These are phyloP conservation scores for Cronartium ribicola DNA, from an alignment of 1,284 basidiomycete species.

Conservation along the genomic window DNA sequence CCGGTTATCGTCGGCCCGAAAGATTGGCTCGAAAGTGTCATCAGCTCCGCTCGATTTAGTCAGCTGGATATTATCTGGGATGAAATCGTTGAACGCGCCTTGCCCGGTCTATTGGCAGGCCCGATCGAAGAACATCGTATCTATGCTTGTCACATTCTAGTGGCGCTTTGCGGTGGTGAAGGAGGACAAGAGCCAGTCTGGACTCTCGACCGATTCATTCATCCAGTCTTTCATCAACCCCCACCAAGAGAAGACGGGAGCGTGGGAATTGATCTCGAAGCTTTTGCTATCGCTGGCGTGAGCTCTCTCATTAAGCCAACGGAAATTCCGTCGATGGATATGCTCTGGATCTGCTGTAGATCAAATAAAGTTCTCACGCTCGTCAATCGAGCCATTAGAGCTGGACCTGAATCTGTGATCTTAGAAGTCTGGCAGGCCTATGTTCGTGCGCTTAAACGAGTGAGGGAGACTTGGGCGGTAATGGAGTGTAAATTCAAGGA, in stretches of 20 bases:
- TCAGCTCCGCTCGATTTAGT: slow-evolving; percentile 8
- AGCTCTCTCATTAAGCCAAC: slow-evolving; percentile 6
- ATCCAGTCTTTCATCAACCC: slow-evolving; percentile 32
- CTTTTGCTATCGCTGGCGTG: neutral
- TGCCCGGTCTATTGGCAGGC: slow-evolving; percentile 18
- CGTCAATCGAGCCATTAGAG: slow-evolving; percentile 18
- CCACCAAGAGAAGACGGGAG: slow-evolving; percentile 8
- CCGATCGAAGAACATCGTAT: slow-evolving; percentile 24
- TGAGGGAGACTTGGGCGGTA: slow-evolving; percentile 12
- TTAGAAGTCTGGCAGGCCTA: slow-evolving; percentile 16
- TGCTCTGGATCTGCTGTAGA: slow-evolving; percentile 32
- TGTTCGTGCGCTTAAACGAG: neutral
- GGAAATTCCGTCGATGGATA: slow-evolving; percentile 26
- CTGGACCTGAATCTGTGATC: neutral
- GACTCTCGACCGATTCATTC: slow-evolving; percentile 22
- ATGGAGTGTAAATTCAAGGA: slow-evolving; percentile 17
- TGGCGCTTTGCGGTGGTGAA: slow-evolving; percentile 10
- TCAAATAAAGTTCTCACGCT: slow-evolving; percentile 20
- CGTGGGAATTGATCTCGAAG: slow-evolving; percentile 6
- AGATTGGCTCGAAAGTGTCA: slow-evolving; percentile 9
- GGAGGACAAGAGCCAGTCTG: neutral
- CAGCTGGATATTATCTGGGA: slow-evolving; percentile 34
- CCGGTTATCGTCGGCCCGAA: neutral
- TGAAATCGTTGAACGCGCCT: slow-evolving; percentile 17
- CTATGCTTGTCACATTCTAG: slow-evolving; percentile 19